Conservation (phyloP, 129 eudicot species). For the Scalesia atractyloides region DNA sequence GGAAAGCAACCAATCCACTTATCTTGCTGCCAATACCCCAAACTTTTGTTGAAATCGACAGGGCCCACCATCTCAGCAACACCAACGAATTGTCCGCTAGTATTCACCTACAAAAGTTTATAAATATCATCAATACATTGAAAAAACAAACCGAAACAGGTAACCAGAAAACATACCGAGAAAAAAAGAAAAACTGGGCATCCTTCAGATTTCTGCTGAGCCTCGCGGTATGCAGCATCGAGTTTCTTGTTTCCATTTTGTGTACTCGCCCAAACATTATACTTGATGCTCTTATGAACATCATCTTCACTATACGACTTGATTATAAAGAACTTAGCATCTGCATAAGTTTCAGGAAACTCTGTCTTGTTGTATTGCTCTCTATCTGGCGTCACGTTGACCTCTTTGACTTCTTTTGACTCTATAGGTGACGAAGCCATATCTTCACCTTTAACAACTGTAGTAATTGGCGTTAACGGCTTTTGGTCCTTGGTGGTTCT, state of each 20-base stretch:
- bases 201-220: constrained; percentile 57
- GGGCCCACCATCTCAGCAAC: constrained; percentile 86
- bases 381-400: constrained; percentile 35
- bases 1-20: constrained; percentile 94
- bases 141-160: not conserved
- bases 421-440: constrained; percentile 31
- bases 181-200: constrained; percentile 75
- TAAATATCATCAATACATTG: not conserved
- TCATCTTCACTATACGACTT: constrained; percentile 88
- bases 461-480: constrained; percentile 41
- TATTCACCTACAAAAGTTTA: constrained; percentile 52
- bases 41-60: constrained; percentile 71
- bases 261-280: constrained; percentile 83
- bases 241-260: constrained; percentile 90
- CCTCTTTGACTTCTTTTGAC: constrained; percentile 33
- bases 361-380: constrained; percentile 69
- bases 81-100: constrained; percentile 91
- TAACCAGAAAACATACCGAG: constrained; percentile 48
- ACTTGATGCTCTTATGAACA: constrained; percentile 85
- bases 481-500: constrained; percentile 51
- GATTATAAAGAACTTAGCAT: constrained; percentile 70
- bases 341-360: constrained; percentile 60
- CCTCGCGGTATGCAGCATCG: constrained; percentile 74
- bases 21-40: constrained; percentile 95
- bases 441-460: constrained; percentile 65